Percentiles rank a stretch among this genome's conserved stretches.
These are phyloP conservation scores for Fusarium multiceps DNA, from an alignment of 2,329 filamentous ascomycete genomes.

Conservation along the genomic window DNA sequence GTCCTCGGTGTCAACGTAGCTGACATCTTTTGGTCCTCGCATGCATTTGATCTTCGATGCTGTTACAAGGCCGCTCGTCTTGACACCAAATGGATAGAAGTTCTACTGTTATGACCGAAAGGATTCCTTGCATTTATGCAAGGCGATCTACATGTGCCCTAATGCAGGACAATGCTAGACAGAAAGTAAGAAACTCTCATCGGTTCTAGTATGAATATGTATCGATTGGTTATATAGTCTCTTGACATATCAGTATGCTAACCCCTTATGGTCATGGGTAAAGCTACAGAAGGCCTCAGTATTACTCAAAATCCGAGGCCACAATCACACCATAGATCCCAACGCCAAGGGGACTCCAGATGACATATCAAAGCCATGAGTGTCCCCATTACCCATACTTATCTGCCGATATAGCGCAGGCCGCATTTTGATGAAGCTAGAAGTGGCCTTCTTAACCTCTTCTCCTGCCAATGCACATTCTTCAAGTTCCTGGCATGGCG, in stretches of 20 bases:
- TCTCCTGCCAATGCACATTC: not conserved
- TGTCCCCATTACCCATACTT: slow-evolving; percentile 32
- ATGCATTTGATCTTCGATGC: not conserved
- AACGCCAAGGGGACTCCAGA: not conserved
- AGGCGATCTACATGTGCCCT: not conserved
- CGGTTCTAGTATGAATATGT: not conserved
- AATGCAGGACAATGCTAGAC: not conserved
- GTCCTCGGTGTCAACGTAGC: not conserved
- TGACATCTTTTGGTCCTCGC: not conserved
- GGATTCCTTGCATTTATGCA: not conserved
- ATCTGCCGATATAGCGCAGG: slow-evolving; percentile 31
- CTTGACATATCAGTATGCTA: not conserved
- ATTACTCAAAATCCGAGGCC: slow-evolving; percentile 2
- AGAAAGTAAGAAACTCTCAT: not conserved
- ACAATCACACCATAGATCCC: not conserved
- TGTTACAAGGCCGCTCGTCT: not conserved
- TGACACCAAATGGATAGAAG: not conserved
- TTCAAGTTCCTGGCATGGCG: not conserved
- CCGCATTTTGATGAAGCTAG: slow-evolving; percentile 10
- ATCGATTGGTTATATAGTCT: not conserved
- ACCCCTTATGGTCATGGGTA: not conserved
- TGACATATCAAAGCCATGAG: slow-evolving; percentile 37
- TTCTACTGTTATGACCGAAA: not conserved
- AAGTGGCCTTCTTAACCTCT: not conserved
- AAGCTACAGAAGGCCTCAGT: slow-evolving; percentile 21